phyloP scores from a whole-genome alignment of 73 alveolate genomes.

The Tetrahymena thermophila region DNA sequence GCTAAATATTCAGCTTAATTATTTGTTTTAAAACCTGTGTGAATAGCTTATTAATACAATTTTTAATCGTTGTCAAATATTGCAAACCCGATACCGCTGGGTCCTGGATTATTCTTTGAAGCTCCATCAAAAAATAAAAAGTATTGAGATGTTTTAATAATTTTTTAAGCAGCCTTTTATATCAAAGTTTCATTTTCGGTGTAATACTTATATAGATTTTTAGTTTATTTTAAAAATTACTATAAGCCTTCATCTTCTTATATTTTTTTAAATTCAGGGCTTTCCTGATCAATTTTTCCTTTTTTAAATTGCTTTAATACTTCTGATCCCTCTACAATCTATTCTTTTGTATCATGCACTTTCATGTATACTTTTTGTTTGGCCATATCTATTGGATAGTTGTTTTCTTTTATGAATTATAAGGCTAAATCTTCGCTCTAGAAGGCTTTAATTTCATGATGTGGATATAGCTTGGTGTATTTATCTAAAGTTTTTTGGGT shows the following conservation, averaged over 20 bases:
- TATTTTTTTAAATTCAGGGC: not conserved
- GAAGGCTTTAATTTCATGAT: not conserved
- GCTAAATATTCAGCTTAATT: not conserved
- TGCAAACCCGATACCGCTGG: not conserved
- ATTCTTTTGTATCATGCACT: not conserved
- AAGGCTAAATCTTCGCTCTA: not conserved
- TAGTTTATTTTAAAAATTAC: not conserved
- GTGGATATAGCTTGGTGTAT: not conserved
- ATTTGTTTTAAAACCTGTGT: not conserved
- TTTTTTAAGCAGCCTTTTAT: not conserved
- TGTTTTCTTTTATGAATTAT: not conserved
- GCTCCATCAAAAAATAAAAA: not conserved
- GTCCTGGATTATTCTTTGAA: not conserved
- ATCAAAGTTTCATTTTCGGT: not conserved
- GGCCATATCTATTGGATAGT: not conserved
- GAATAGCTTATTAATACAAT: not conserved
- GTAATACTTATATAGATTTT: not conserved
- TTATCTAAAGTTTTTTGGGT: not conserved
- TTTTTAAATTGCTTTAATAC: not conserved
- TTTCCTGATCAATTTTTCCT: not conserved
- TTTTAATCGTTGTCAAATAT: not conserved
- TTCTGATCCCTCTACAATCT: not conserved
- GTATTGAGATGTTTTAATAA: not conserved
- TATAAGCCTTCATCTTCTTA: not conserved
- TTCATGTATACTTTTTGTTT: not conserved